Conservation (phyloP, 306 rosid species). For the Begonia fuchsioides region DNA sequence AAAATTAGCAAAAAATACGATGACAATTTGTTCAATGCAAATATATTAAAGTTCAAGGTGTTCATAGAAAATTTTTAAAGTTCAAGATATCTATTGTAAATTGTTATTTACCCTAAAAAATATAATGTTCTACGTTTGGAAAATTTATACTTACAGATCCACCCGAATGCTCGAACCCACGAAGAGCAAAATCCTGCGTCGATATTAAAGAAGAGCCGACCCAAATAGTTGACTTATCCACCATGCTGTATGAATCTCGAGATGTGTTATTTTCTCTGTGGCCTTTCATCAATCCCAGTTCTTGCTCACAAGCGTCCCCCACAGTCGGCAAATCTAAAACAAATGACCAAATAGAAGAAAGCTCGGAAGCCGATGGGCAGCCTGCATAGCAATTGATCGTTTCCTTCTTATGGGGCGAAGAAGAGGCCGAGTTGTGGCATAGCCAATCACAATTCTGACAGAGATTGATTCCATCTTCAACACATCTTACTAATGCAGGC, state of each 20-base stretch:
- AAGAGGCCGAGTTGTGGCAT: constrained; percentile 49
- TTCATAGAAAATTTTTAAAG: too few relatives aligned
- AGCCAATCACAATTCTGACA: constrained; percentile 98
- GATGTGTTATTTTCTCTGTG: constrained; percentile 14
- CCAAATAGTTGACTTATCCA: constrained; percentile 26
- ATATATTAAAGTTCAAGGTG: too few relatives aligned
- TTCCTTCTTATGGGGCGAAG: constrained; percentile 67
- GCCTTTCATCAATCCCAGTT: constrained; percentile 66
- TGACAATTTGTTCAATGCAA: too few relatives aligned
- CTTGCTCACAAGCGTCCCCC: constrained; percentile 74
- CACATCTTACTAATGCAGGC: constrained; percentile 66
- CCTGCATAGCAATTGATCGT: constrained; percentile 70
- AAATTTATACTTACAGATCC: constrained; percentile 28
- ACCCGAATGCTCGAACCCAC: constrained; percentile 21
- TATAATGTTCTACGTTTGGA: constrained; percentile 49
- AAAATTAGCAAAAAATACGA: too few relatives aligned
- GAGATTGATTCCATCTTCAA: constrained; percentile 62
- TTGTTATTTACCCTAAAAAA: too few relatives aligned
- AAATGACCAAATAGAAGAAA: constrained; percentile 85
- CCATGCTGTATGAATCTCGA: constrained; percentile 24
- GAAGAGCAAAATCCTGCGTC: constrained; percentile 22
- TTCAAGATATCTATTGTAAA: too few relatives aligned
- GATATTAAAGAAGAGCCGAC: constrained; percentile 38
- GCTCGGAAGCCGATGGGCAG: constrained; percentile 85
- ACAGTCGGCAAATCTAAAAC: constrained; percentile 40